Base-by-base conservation (phyloP, 2,329 filamentous ascomycete genomes). In the Immersiporthe knoxdaviesiana region DNA sequence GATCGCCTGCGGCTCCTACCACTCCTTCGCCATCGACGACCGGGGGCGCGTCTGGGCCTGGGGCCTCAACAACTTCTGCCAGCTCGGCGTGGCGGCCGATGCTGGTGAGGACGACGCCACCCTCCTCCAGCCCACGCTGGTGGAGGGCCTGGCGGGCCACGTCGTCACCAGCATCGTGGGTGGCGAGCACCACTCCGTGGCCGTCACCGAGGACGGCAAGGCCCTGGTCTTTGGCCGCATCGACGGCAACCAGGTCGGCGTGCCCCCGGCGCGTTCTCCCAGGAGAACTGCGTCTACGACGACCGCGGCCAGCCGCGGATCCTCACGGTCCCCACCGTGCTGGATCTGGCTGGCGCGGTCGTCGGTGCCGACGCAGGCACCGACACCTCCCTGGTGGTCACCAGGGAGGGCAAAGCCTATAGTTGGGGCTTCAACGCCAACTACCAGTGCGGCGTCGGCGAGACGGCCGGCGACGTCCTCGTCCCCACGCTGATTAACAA, bases 31-130 rank as follows among this genome's bases (percentile, higher is more conserved):
- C 24, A 84, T 97, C 61, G 88, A 91, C 79, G 85, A 87, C 68
- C 85, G 87, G 18, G 92, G 90, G 52, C 84, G 87, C 39, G 90
- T 95, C 41, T 96, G 89, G 80, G 87, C 90, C 0, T 97, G 93
- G 93, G 93, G 94, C 32, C 83, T 95, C 39, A 97, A 97, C 84
- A 94, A 92, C 80, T 97, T 92, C 79, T 92, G 91, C 72, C 91
- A 97, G 81, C 92, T 92, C 21, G 93, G 91, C 70, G 74, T 78
- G 69, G 82, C 84, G 21, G 84, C 88, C 58, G 84, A 85, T 66
- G 89, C 87, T 18, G 90, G 90, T 41, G 87, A 90, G 69, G 88
- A 91, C 65, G 89, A 91, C 73, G 90, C 90, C 44, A 88, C 91
- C 71, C 86, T 97, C 64, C 85, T 91, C n/a, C 87, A 88, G 73